Evolutionary conservation across 148 eudicot species (phyloP).

Genomic region (Polygonum aviculare): DNA sequence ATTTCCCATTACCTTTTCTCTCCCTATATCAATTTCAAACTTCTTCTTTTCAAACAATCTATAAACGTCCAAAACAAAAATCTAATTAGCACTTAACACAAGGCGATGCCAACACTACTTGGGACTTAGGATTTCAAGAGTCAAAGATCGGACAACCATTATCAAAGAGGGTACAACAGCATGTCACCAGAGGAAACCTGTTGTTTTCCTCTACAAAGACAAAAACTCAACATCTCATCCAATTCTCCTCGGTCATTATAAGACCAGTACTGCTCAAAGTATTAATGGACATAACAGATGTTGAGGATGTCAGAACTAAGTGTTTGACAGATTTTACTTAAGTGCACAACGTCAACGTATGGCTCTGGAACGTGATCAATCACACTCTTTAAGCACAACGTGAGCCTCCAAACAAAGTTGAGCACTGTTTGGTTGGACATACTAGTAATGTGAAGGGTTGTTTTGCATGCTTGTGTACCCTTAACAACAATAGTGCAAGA

Average conservation of each 20-base stretch:
- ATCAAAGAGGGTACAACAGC: neutral
- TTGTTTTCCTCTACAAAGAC: neutral
- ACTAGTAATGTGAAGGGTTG: no score
- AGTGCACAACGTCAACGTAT: no score
- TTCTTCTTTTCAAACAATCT: no score
- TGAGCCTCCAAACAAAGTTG: no score
- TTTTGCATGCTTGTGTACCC: no score
- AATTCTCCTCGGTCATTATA: conserved; percentile 32
- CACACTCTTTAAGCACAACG: no score
- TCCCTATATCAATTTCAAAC: no score
- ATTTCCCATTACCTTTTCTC: no score
- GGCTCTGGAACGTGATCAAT: no score
- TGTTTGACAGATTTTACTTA: conserved; percentile 28
- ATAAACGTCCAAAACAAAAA: neutral
- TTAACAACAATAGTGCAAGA: neutral
- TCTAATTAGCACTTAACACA: neutral
- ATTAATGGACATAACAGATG: conserved; percentile 50
- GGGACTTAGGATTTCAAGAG: neutral
- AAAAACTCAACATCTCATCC: no score
- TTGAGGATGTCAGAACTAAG: conserved; percentile 54
- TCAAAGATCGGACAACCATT: neutral
- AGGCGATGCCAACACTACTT: neutral
- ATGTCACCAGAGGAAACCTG: neutral
- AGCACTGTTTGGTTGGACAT: no score
- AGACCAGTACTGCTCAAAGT: conserved; percentile 28